phyloP scores from a whole-genome alignment of 1,284 basidiomycete genomes.

The Ganoderma sinense region DNA sequence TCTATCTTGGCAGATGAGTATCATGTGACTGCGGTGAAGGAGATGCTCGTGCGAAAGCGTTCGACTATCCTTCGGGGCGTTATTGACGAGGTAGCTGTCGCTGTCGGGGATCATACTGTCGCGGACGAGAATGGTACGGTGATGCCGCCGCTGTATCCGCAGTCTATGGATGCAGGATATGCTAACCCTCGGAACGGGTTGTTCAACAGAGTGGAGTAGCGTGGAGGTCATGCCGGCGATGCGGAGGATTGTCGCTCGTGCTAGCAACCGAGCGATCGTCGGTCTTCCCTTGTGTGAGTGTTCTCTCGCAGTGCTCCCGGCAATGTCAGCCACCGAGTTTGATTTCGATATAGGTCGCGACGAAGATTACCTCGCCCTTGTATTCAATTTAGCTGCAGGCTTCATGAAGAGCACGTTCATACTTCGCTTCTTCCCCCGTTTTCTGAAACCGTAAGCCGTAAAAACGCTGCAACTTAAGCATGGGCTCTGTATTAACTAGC shows the following conservation, averaged over 20 bases:
- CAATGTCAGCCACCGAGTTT: too few relatives aligned
- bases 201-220: too few relatives aligned
- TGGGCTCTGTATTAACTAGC: not conserved
- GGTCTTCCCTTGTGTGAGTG: conserved; percentile 42
- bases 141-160: too few relatives aligned
- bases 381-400: conserved; percentile 18
- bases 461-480: not conserved
- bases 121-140: not conserved
- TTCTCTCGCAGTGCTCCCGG: too few relatives aligned
- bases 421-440: conserved; percentile 17
- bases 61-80: conserved; percentile 31
- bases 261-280: conserved; percentile 54
- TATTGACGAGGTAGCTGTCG: conserved; percentile 35
- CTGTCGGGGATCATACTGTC: conserved; percentile 30
- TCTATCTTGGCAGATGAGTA: conserved; percentile 35
- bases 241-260: conserved; percentile 19
- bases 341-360: conserved; percentile 15
- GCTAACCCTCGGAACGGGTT: too few relatives aligned
- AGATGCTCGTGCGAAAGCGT: conserved; percentile 33
- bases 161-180: too few relatives aligned
- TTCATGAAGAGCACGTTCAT: conserved; percentile 11
- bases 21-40: conserved; percentile 35
- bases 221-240: not conserved
- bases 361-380: conserved; percentile 22
- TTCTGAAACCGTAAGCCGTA: not conserved